Base-by-base conservation (phyloP, 2,329 filamentous ascomycete genomes). In the Bipolaris zeicola region DNA sequence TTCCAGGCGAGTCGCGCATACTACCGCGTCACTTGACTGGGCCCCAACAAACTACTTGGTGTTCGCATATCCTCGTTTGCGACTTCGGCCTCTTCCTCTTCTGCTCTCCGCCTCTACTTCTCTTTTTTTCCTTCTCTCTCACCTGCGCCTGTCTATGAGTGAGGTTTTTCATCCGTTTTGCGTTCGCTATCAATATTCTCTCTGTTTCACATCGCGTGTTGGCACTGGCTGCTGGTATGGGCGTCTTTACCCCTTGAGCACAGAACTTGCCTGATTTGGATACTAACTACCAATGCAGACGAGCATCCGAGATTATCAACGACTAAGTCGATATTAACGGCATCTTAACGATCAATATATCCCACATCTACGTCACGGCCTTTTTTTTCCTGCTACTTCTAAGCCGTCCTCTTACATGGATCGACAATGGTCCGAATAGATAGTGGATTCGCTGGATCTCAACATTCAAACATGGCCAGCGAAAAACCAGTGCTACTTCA, bases 361-460 rank as follows among this genome's bases (percentile, higher is more conserved):
- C 55, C 58, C 46, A 37, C 38, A 41, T 57, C 45, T 53, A 66
- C 59, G 52, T 65, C 62, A 64, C 62, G 55, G 39, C 34, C 54
- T 53, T 47, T 48, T 48, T 57, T 53, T 54, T 56, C 61, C 8
- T 5, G 8, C 18, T 18, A 2, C 4, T 38, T 38, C 16, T 11
- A 31, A 18, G 16, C 52, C 20, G 51, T 54, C 45, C 52, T 46
- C 26, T 58, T 65, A 57, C 47, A 72, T 66, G 65, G 55, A 63
- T 61, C 62, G 49, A 66, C 57, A 61, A 76, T 76, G 71, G 63
- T 68, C 53, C 71, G 73, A 55, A 63, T 62, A 47, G 72, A 76
- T 58, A 75, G 72, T 58, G 72, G 66, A 61, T 71, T 70, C 60
- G 64, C 68, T 41, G 66, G 67, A 51, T 65, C 66, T 42, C 59